Conservation (phyloP, 179 eudicot genomes). For the Carnegiea gigantea region DNA sequence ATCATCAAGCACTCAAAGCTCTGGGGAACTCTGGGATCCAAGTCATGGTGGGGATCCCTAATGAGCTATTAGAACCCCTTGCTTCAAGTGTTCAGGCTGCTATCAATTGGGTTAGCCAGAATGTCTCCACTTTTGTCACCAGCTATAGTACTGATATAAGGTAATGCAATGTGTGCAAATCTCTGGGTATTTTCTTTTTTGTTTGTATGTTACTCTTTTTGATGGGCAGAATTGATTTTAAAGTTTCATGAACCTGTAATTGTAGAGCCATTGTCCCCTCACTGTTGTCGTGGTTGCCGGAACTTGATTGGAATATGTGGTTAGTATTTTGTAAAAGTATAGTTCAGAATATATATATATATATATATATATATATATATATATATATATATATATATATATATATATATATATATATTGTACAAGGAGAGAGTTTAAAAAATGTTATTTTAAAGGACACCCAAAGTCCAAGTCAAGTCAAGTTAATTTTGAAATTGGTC, state of each 20-base stretch:
- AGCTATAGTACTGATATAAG: conserved; percentile 73
- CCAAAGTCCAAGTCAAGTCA: background rate
- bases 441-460: too few relatives aligned
- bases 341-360: too few relatives aligned
- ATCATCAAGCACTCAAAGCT: conserved; percentile 65
- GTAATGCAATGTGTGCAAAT: conserved; percentile 29
- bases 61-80: conserved; percentile 65
- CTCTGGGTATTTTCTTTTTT: background rate
- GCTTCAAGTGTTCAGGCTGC: conserved; percentile 69
- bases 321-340: too few relatives aligned
- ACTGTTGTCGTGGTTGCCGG: too few relatives aligned
- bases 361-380: too few relatives aligned
- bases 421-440: too few relatives aligned
- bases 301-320: too few relatives aligned
- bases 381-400: too few relatives aligned
- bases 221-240: background rate
- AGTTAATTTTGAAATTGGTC: background rate
- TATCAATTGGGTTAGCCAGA: conserved; percentile 70
- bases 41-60: conserved; percentile 96
- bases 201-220: too few relatives aligned
- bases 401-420: too few relatives aligned
- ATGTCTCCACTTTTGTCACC: conserved; percentile 73
- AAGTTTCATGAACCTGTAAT: background rate
- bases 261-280: background rate
- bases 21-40: conserved; percentile 82